Base-by-base conservation (phyloP, 2,329 filamentous ascomycete species). In the Emergomyces orientalis region DNA sequence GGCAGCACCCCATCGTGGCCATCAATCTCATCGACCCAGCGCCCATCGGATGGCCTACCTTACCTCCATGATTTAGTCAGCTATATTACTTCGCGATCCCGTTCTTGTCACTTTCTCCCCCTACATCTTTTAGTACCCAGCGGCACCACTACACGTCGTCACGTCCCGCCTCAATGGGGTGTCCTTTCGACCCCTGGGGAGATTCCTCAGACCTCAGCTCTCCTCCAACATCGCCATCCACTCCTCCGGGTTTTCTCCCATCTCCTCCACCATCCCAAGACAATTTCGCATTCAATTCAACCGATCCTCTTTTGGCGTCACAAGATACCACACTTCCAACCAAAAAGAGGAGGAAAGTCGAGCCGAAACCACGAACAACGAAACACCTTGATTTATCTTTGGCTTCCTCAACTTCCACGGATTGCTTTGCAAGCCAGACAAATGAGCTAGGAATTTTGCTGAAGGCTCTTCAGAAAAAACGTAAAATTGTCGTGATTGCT, bases 401-500 rank as follows among this genome's bases (percentile, higher is more conserved):
- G n/a, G 56, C 63, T 68, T 59, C 66, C 71, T 34, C 65, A 67
- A 51, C 47, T 14, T 17, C 25, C 22, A 51, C 47, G 22, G 68
- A 73, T 58, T 73, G 72, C 27, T 71, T 72, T 32, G 68, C 71
- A 49, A 79, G 83, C 45, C 84, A 93, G 65, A 77, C 82, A 65
- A 75, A 78, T 37, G 82, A 87, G 69, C 79, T 96, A 47, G 83
- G 89, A 65, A 84, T 86, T 62, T 80, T 99, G 37, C 78, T 92
- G 54, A 84, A 86, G 52, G 87, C 87, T 30, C 77, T 99, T 62
- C 88, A 88, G 71, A 91, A 89, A 72, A 94, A 94, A 80, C 90
- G 92, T 78, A 97, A 96, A 79, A 96, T 99, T 73, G 91, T 99
- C 41, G 90, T 97, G 60, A 89, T 99, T 74, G 94, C 93, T 56